Conservation (phyloP, 2,329 filamentous ascomycete species). For the Alternaria gaisen region DNA sequence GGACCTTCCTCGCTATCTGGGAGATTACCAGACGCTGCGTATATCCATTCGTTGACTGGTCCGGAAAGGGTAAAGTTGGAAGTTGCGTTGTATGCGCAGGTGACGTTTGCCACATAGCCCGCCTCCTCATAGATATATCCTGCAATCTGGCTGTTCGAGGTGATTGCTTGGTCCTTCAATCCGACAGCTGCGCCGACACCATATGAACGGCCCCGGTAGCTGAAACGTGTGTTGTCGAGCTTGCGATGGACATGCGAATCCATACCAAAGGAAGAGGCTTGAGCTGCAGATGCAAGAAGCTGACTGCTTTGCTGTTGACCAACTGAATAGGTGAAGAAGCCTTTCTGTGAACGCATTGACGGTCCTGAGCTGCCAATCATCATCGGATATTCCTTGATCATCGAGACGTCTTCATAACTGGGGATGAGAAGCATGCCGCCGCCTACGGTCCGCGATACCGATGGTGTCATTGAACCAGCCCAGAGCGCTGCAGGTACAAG, state of each 20-base stretch:
- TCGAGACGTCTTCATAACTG: conserved; percentile 35
- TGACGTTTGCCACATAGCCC: conserved; percentile 40
- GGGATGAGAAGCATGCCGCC: conserved; percentile 31
- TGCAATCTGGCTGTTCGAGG: conserved; percentile 24
- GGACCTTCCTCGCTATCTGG: conserved; percentile 34
- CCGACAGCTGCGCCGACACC: conserved; percentile 55
- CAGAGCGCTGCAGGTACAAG: conserved; percentile 39
- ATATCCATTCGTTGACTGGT: conserved; percentile 37
- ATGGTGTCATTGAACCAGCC: conserved; percentile 43
- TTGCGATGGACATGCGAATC: conserved; percentile 32
- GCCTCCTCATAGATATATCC: conserved; percentile 29
- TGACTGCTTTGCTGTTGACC: conserved; percentile 36
- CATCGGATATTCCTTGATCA: conserved; percentile 41
- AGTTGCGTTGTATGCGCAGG: conserved; percentile 51
- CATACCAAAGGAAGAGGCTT: conserved; percentile 30
- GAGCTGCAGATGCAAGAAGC: conserved; percentile 35
- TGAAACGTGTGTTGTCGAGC: conserved; percentile 40
- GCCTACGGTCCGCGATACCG: conserved; percentile 25
- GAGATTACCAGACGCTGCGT: conserved; percentile 31
- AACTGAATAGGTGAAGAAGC: conserved; percentile 40
- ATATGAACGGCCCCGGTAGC: conserved; percentile 50
- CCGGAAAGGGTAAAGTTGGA: conserved; percentile 39
- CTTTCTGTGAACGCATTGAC: conserved; percentile 32
- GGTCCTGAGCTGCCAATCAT: conserved; percentile 36
- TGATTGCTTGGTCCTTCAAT: conserved; percentile 30